Conservation (phyloP, 805 yeast species). For the Ogataea allantospora region DNA sequence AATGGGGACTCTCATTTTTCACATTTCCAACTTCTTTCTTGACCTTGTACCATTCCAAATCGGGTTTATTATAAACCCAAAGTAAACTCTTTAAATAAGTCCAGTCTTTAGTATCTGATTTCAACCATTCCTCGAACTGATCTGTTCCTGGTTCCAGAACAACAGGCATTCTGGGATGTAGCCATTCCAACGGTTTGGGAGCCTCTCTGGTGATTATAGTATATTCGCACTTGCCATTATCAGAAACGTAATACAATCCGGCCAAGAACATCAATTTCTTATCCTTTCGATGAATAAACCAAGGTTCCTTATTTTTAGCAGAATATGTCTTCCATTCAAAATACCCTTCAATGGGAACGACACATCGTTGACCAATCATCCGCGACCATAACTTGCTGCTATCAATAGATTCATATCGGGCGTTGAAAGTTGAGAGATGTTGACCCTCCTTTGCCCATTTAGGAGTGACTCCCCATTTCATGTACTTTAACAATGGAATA, state of each 20-base stretch:
- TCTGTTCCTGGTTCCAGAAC: slow-evolving; percentile 56
- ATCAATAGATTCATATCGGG: slow-evolving; percentile 63
- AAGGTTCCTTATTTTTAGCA: slow-evolving; percentile 52
- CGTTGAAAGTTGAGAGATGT: slow-evolving; percentile 61
- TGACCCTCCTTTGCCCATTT: slow-evolving; percentile 47
- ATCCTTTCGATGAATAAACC: slow-evolving; percentile 57
- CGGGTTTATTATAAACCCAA: slow-evolving; percentile 34
- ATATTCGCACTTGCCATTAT: slow-evolving; percentile 45
- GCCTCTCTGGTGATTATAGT: slow-evolving; percentile 78
- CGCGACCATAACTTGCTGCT: slow-evolving; percentile 57
- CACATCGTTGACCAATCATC: slow-evolving; percentile 55
- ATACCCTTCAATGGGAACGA: slow-evolving; percentile 79
- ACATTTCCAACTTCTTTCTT: slow-evolving; percentile 63
- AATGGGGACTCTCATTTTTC: slow-evolving; percentile 40
- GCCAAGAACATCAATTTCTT: slow-evolving; percentile 62
- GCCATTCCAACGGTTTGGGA: slow-evolving; percentile 55
- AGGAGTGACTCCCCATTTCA: slow-evolving; percentile 85
- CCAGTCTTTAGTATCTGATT: slow-evolving; percentile 40
- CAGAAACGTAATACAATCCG: slow-evolving; percentile 43
- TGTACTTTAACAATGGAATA: slow-evolving; percentile 39
- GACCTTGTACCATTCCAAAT: slow-evolving; percentile 56
- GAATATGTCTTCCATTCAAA: slow-evolving; percentile 66
- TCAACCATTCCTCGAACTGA: slow-evolving; percentile 67
- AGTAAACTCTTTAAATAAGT: slow-evolving; percentile 41
- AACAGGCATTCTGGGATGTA: slow-evolving; percentile 80